These are phyloP conservation scores for Pythium dissimile DNA, from an alignment of 352 stramenopile genomes.

Conservation along the genomic window DNA sequence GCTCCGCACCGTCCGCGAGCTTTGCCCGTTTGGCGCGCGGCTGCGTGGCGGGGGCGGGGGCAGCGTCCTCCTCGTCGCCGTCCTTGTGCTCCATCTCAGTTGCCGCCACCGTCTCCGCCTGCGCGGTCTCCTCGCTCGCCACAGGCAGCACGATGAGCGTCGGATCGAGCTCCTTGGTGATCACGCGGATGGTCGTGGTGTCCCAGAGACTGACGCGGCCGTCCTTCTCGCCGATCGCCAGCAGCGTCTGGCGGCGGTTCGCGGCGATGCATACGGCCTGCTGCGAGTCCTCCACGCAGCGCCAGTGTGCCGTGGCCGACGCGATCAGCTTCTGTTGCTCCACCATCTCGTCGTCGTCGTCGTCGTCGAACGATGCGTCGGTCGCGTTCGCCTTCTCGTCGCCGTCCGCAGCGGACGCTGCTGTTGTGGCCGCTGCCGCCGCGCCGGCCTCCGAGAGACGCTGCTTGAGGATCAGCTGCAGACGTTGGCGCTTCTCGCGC, in stretches of 20 bases:
- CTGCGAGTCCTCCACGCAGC: constrained; percentile 68
- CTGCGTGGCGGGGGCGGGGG: too few relatives aligned
- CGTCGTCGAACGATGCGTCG: constrained; percentile 22
- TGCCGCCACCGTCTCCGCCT: not conserved
- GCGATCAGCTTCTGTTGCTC: constrained; percentile 62
- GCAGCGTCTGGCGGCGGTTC: constrained; percentile 55
- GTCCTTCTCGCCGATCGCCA: constrained; percentile 77
- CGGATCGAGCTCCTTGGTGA: constrained; percentile 75
- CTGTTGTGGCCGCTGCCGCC: not conserved
- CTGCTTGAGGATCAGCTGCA: constrained; percentile 28
- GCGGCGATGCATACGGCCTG: constrained; percentile 69
- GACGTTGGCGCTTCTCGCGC: constrained; percentile 30
- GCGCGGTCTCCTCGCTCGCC: not conserved
- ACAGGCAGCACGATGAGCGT: constrained; percentile 49
- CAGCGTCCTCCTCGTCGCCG: constrained; percentile 5
- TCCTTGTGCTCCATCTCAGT: not conserved
- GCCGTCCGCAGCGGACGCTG: not conserved
- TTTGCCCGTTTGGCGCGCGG: not conserved
- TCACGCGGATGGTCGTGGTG: constrained; percentile 72
- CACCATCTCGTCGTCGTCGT: constrained; percentile 46
- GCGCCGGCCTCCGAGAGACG: constrained; percentile 12
- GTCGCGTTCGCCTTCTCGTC: not conserved
- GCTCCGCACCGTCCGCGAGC: constrained; percentile 1
- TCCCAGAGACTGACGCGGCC: constrained; percentile 83
- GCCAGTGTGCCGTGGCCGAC: constrained; percentile 43